Percentiles rank a stretch among this genome's conserved stretches.
These are phyloP conservation scores for Prunus davidiana DNA, from an alignment of 306 rosid species.

Conservation along the genomic window DNA sequence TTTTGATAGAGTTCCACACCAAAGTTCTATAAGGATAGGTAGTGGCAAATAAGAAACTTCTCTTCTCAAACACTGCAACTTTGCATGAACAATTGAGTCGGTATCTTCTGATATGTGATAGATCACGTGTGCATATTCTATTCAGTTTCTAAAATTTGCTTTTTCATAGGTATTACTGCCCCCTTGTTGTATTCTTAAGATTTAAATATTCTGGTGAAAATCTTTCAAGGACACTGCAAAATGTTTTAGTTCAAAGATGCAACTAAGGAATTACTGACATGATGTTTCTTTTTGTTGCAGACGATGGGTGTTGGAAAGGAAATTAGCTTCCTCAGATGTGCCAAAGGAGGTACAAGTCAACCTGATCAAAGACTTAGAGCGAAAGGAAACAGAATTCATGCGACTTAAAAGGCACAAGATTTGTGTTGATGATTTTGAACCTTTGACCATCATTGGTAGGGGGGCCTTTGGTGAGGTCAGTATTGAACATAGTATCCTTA, in stretches of 20 bases:
- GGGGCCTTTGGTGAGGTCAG: conserved; percentile 99
- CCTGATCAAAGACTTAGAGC: conserved; percentile 93
- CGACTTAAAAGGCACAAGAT: conserved; percentile 93
- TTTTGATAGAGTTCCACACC: conserved; percentile 6
- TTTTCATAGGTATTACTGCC: background rate
- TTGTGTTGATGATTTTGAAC: conserved; percentile 95
- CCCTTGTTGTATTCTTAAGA: background rate
- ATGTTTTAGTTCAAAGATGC: conserved; percentile 5
- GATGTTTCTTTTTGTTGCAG: conserved; percentile 39
- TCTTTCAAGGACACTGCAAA: background rate
- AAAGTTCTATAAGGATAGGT: background rate
- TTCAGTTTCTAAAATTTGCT: background rate
- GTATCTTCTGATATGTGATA: background rate
- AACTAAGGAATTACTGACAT: conserved; percentile 4
- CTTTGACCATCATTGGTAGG: conserved; percentile 90
- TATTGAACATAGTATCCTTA: conserved; percentile 20
- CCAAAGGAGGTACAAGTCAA: conserved; percentile 83
- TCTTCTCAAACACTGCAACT: background rate
- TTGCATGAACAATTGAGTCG: background rate
- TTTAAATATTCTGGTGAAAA: background rate
- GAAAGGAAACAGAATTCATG: conserved; percentile 96
- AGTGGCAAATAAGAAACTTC: background rate
- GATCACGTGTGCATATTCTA: background rate
- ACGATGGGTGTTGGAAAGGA: conserved; percentile 91
- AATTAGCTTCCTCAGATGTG: conserved; percentile 85